phyloP scores from a whole-genome alignment of 176 grass and related monocot species.

The Oryza brachyantha region DNA sequence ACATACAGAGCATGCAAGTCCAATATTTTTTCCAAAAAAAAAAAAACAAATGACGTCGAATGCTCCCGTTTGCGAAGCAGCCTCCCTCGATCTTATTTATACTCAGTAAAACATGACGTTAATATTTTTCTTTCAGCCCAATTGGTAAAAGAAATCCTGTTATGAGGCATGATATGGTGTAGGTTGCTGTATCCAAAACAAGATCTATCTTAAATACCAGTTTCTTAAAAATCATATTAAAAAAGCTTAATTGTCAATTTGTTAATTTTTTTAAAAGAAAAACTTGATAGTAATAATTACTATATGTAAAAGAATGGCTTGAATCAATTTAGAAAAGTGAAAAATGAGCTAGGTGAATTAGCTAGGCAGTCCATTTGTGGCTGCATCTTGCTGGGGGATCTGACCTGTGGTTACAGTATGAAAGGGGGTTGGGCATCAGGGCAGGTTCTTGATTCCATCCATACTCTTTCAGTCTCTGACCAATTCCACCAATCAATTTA shows the following conservation, averaged over 20 bases:
- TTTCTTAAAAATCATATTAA: neutral
- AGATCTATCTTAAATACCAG: neutral
- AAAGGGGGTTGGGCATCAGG: neutral
- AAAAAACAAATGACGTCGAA: neutral
- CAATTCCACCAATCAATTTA: neutral
- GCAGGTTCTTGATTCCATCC: constrained; percentile 31
- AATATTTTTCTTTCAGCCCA: neutral
- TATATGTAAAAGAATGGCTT: neutral
- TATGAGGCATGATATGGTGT: neutral
- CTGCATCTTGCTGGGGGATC: neutral
- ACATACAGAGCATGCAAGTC: neutral
- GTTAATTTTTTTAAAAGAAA: neutral
- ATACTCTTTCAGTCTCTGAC: constrained; percentile 12
- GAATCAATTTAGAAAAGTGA: neutral
- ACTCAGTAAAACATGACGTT: neutral
- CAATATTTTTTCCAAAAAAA: neutral
- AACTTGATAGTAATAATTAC: neutral
- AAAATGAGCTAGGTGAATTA: neutral
- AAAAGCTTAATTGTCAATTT: neutral
- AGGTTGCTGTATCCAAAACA: neutral
- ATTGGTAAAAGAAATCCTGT: neutral
- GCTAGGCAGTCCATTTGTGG: neutral
- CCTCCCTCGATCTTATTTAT: neutral
- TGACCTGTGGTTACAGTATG: neutral
- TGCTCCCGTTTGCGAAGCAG: neutral